phyloP scores from a whole-genome alignment of 129 eudicot species.

The Tagetes patula region DNA sequence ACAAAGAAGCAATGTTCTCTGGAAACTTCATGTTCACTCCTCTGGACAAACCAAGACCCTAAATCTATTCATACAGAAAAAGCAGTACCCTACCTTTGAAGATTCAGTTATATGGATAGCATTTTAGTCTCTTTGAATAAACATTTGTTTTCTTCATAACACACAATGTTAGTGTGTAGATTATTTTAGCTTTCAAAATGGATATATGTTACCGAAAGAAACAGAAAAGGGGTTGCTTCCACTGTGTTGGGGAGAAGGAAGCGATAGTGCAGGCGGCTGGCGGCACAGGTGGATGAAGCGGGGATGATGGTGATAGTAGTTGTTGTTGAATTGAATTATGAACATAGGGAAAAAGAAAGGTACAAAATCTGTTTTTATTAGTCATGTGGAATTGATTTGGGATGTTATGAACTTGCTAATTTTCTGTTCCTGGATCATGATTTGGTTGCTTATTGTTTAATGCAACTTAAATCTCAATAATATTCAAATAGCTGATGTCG shows the following conservation, averaged over 20 bases:
- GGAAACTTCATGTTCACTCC: constrained; percentile 88
- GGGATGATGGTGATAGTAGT: not conserved
- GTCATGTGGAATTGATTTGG: not conserved
- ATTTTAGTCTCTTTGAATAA: constrained; percentile 17
- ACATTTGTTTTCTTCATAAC: constrained; percentile 1
- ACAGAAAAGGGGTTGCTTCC: not conserved
- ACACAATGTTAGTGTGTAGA: constrained; percentile 6
- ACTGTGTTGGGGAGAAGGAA: constrained; percentile 4
- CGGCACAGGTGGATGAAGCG: not conserved
- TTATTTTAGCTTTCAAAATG: constrained; percentile 23
- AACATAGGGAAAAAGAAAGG: constrained; percentile 9
- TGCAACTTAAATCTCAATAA: not conserved
- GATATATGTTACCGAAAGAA: constrained; percentile 12
- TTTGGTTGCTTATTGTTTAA: not conserved
- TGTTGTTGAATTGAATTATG: not conserved
- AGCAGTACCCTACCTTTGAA: constrained; percentile 13
- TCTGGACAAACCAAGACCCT: constrained; percentile 40
- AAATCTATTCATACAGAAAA: not conserved
- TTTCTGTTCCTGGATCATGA: not conserved
- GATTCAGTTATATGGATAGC: constrained; percentile 4
- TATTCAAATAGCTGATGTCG: too few species aligned
- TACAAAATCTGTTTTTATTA: not conserved
- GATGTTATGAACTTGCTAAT: constrained; percentile 1
- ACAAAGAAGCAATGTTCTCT: constrained; percentile 81
- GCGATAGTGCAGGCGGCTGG: not conserved